Conservation (phyloP, 2,329 filamentous ascomycete species). For the Cytospora schulzeri region DNA sequence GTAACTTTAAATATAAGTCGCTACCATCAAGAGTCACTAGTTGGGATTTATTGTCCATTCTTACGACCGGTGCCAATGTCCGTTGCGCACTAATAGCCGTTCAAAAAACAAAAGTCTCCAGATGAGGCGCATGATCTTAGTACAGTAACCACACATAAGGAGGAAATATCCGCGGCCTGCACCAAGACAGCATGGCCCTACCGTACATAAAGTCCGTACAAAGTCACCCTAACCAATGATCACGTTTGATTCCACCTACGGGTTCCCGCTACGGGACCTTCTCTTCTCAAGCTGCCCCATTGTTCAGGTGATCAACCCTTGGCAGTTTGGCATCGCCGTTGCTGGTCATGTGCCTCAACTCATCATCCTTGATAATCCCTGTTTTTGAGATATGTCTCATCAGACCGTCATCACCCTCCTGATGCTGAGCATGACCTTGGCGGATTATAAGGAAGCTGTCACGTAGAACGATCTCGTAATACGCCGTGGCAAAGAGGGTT, state of each 20-base stretch:
- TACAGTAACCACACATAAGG: constrained; percentile 4
- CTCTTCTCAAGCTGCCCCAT: not conserved
- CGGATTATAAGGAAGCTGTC: constrained; percentile 55
- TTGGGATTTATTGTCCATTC: no score
- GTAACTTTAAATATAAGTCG: no score
- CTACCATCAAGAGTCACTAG: no score
- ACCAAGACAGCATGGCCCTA: not conserved
- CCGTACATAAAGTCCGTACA: not conserved
- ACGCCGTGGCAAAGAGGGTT: constrained; percentile 55
- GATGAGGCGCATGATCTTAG: not conserved
- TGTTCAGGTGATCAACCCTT: not conserved
- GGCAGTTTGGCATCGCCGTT: constrained; percentile 12
- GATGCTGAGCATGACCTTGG: constrained; percentile 51
- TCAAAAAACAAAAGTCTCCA: no score
- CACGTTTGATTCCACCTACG: no score
- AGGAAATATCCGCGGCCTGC: constrained; percentile 1
- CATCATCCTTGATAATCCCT: constrained; percentile 35
- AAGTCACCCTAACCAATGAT: no score
- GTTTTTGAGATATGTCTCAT: constrained; percentile 44
- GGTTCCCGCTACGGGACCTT: no score
- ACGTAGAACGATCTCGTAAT: constrained; percentile 53
- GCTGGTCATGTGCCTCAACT: constrained; percentile 16
- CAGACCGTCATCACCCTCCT: constrained; percentile 53
- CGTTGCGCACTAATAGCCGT: not conserved
- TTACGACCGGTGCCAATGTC: no score